phyloP scores from a whole-genome alignment of 148 eudicot species.

The Dianthus caryophyllus region DNA sequence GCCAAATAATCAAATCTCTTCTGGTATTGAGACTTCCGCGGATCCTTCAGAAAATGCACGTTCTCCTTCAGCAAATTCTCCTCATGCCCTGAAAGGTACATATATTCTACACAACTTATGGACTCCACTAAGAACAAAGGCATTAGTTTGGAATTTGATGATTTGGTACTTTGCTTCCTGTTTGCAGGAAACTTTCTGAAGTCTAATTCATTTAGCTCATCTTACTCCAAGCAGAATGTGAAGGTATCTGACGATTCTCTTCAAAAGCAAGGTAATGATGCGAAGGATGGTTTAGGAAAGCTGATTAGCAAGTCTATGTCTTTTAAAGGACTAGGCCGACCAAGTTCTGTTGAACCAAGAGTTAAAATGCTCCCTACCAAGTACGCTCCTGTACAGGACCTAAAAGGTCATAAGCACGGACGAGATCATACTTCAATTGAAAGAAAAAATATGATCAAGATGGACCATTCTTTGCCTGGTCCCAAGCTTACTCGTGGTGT shows the following conservation, averaged over 20 bases:
- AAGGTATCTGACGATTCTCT: conserved; percentile 56
- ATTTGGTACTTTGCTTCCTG: conserved; percentile 11
- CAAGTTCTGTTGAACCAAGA: conserved; percentile 52
- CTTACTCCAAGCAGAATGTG: conserved; percentile 52
- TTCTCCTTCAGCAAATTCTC: conserved; percentile 33
- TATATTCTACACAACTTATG: conserved; percentile 4
- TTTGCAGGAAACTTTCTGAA: conserved; percentile 60
- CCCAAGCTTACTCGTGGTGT: conserved; percentile 28
- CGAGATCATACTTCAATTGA: conserved; percentile 56
- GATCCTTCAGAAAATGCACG: conserved; percentile 43
- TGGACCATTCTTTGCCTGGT: conserved; percentile 38
- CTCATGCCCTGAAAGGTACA: conserved; percentile 26
- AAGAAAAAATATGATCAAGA: conserved; percentile 54
- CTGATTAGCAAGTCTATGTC: conserved; percentile 64
- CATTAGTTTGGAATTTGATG: conserved; percentile 9
- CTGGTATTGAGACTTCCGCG: conserved; percentile 25
- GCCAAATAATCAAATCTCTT: conserved; percentile 33
- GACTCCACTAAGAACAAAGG: conserved; percentile 5
- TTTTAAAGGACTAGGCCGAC: conserved; percentile 54
- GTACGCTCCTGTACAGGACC: conserved; percentile 51
- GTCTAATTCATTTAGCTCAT: conserved; percentile 67
- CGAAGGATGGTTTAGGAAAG: conserved; percentile 46
- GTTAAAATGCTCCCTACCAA: conserved; percentile 80
- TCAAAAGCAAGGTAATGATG: conserved; percentile 55
- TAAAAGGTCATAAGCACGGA: conserved; percentile 48